phyloP scores from a whole-genome alignment of 148 eudicot genomes.

The Persicaria tinctoria region DNA sequence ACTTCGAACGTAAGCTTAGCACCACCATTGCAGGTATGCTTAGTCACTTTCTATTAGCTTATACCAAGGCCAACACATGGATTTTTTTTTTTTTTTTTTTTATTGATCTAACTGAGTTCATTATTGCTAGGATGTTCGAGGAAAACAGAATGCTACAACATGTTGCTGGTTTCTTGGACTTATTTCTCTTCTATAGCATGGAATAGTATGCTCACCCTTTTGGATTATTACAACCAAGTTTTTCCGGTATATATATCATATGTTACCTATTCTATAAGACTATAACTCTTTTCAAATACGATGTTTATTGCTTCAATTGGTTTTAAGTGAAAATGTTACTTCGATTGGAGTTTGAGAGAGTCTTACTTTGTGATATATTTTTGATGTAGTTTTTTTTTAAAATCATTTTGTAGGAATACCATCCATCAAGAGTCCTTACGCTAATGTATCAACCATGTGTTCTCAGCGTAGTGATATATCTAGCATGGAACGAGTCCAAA shows the following conservation, averaged over 20 bases:
- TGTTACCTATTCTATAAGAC: too few species aligned
- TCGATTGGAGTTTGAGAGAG: too few species aligned
- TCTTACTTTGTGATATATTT: not conserved
- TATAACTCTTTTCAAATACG: too few species aligned
- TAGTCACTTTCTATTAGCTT: too few species aligned
- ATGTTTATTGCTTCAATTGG: too few species aligned
- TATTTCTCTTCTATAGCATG: conserved; percentile 53
- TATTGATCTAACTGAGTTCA: not conserved
- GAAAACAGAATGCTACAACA: not conserved
- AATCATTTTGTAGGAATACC: conserved; percentile 33
- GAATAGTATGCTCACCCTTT: conserved; percentile 53
- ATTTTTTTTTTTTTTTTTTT: too few species aligned
- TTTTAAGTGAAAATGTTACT: too few species aligned
- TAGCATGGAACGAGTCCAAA: conserved; percentile 48
- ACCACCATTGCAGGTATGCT: too few species aligned
- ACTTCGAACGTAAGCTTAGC: too few species aligned
- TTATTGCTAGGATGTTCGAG: not conserved
- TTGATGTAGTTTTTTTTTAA: not conserved
- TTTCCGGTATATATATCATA: conserved; percentile 37
- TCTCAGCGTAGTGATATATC: conserved; percentile 30
- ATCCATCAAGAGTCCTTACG: conserved; percentile 73
- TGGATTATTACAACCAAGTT: conserved; percentile 50
- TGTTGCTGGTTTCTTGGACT: conserved; percentile 53
- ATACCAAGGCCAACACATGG: too few species aligned
- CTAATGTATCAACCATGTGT: conserved; percentile 75